These are phyloP conservation scores for Furcasterigmium furcatum DNA, from an alignment of 2,329 filamentous ascomycete genomes.

Conservation along the genomic window DNA sequence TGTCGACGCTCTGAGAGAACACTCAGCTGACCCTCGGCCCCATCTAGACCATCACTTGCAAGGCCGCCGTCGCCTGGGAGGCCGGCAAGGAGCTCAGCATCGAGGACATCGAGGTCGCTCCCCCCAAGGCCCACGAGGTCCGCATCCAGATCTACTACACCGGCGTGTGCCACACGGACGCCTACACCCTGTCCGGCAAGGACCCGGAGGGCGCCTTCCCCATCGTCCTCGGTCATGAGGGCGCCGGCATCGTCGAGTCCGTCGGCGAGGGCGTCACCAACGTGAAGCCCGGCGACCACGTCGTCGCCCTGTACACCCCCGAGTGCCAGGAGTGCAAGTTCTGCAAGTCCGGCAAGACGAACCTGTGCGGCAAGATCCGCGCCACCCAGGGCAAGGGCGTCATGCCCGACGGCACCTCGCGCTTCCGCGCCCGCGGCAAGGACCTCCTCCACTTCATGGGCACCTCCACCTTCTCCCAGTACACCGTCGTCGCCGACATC, in stretches of 20 bases:
- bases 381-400: constrained; percentile 93
- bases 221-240: constrained; percentile 85
- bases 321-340: constrained; percentile 99
- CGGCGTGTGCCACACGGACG: constrained; percentile 97
- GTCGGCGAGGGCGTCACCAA: constrained; percentile 92
- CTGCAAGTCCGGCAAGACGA: constrained; percentile 99
- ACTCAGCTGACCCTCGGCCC: constrained; percentile 7
- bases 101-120: constrained; percentile 88
- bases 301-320: constrained; percentile 88
- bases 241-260: constrained; percentile 88
- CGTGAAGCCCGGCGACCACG: constrained; percentile 90
- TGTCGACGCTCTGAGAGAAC: not conserved
- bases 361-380: constrained; percentile 98
- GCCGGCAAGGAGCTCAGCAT: constrained; percentile 85
- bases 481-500: constrained; percentile 97
- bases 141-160: constrained; percentile 97
- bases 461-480: constrained; percentile 97
- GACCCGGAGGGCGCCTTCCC: constrained; percentile 95
- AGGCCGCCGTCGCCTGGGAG: constrained; percentile 97
- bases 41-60: constrained; percentile 84
- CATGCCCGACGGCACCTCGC: constrained; percentile 94
- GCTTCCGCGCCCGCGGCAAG: constrained; percentile 93
- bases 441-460: constrained; percentile 99
- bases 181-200: constrained; percentile 93
- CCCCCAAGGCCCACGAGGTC: constrained; percentile 89